Evolutionary conservation across 768 basidiomycete species (phyloP).

Genomic region (Podaxis pistillaris): DNA sequence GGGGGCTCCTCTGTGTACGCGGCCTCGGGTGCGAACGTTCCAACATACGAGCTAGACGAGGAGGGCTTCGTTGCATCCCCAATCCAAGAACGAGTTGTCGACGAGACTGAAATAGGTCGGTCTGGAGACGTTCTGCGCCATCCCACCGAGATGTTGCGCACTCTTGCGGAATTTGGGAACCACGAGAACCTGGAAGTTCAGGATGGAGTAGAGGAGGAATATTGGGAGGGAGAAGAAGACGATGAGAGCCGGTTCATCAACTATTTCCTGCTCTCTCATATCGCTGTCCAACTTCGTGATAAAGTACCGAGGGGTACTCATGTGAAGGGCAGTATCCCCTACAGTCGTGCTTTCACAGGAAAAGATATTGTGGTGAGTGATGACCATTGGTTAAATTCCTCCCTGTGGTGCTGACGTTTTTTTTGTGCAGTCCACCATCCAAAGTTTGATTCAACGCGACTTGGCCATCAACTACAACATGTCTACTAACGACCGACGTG

Average conservation of each 20-base stretch:
- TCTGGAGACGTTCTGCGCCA: conserved; percentile 19
- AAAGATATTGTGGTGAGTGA: conserved; percentile 85
- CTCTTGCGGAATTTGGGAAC: conserved; percentile 30
- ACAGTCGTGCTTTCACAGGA: conserved; percentile 89
- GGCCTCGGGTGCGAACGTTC: background rate
- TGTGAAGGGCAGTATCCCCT: conserved; percentile 93
- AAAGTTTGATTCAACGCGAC: conserved; percentile 83
- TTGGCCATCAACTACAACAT: conserved; percentile 73
- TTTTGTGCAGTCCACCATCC: conserved; percentile 73
- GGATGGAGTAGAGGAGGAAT: conserved; percentile 40
- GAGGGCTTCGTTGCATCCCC: conserved; percentile 5
- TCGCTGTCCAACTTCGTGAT: conserved; percentile 86
- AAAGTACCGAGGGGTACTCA: conserved; percentile 86
- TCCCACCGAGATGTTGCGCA: conserved; percentile 36
- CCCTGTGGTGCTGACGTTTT: conserved; percentile 14
- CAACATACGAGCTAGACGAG: background rate
- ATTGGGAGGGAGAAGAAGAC: conserved; percentile 59
- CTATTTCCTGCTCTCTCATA: conserved; percentile 80
- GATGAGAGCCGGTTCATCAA: conserved; percentile 76
- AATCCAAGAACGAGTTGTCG: background rate
- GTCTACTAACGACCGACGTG: conserved; percentile 74
- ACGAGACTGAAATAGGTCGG: background rate
- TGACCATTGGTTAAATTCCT: background rate
- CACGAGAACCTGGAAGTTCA: conserved; percentile 24
- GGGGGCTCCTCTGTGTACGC: conserved; percentile 5